Percentiles rank a stretch among this genome's conserved stretches.
These are phyloP conservation scores for Fusarium chlamydosporum DNA, from an alignment of 2,329 filamentous ascomycete species.

Conservation along the genomic window DNA sequence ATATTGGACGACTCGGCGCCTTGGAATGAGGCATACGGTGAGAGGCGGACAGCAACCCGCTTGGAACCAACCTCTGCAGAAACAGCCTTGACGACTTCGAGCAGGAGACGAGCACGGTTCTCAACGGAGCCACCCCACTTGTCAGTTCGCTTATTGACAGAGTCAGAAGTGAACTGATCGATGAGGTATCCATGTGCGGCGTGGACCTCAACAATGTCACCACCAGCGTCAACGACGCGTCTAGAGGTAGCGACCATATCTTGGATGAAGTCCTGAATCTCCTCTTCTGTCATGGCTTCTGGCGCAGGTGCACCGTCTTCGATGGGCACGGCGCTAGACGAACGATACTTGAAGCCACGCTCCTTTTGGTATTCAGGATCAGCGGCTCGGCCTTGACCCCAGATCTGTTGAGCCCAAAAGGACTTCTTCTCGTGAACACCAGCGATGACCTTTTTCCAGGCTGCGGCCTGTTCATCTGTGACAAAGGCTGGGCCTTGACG, in stretches of 20 bases:
- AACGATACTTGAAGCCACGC: constrained; percentile 50
- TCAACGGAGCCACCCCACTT: constrained; percentile 68
- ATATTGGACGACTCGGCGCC: constrained; percentile 43
- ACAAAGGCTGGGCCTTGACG: constrained; percentile 31
- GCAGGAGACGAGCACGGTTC: constrained; percentile 64
- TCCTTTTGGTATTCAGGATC: constrained; percentile 39
- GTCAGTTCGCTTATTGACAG: constrained; percentile 61
- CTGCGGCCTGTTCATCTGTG: constrained; percentile 46
- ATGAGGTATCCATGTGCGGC: constrained; percentile 69
- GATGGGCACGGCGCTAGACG: constrained; percentile 43
- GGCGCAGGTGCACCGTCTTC: constrained; percentile 5
- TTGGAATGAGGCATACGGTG: constrained; percentile 51
- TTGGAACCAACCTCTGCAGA: constrained; percentile 54
- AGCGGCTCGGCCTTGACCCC: constrained; percentile 45
- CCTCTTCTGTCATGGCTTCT: constrained; percentile 26
- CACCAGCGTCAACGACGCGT: constrained; percentile 24
- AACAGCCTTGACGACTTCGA: constrained; percentile 61
- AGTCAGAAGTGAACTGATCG: constrained; percentile 66
- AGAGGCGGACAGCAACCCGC: constrained; percentile 59
- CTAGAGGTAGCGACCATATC: constrained; percentile 30
- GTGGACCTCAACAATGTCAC: constrained; percentile 30
- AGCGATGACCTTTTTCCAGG: constrained; percentile 50
- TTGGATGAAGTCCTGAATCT: constrained; percentile 23
- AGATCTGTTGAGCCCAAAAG: constrained; percentile 51
- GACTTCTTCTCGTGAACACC: constrained; percentile 52